These are phyloP conservation scores for Debaryomycetaceae sp. DNA, from an alignment of 1,139 yeast species.

Conservation along the genomic window DNA sequence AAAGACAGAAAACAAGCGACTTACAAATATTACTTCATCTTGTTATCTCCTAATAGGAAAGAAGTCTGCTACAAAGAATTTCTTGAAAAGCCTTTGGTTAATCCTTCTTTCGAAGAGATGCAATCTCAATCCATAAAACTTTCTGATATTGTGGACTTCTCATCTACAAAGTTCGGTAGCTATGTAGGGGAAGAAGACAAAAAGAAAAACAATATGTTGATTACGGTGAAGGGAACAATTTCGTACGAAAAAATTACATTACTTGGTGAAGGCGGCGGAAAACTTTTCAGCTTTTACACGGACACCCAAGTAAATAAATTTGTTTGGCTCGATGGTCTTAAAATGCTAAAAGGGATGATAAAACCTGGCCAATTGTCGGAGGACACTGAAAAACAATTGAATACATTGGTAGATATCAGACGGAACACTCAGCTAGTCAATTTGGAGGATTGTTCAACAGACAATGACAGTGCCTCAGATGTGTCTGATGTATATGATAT, in stretches of 20 bases:
- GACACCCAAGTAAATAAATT: constrained; percentile 70
- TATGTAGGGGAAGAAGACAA: constrained; percentile 39
- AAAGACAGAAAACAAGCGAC: constrained; percentile 23
- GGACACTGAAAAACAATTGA: constrained; percentile 59
- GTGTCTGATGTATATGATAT: constrained; percentile 42
- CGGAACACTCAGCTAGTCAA: constrained; percentile 63
- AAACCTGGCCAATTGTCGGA: constrained; percentile 43
- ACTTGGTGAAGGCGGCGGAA: constrained; percentile 38
- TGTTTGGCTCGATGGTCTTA: constrained; percentile 80
- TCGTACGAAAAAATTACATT: constrained; percentile 55
- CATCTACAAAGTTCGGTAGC: constrained; percentile 42
- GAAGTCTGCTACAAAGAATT: constrained; percentile 61
- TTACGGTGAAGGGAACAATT: constrained; percentile 52
- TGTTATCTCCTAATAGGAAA: constrained; percentile 70
- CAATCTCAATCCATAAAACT: constrained; percentile 31
- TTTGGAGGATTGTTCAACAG: constrained; percentile 29
- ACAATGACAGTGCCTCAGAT: constrained; percentile 23
- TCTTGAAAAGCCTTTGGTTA: constrained; percentile 39
- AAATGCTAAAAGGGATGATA: constrained; percentile 47
- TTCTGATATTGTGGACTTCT: constrained; percentile 39
- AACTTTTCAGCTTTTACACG: constrained; percentile 57
- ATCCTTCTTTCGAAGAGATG: constrained; percentile 60
- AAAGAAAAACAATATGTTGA: constrained; percentile 35
- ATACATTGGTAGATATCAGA: constrained; percentile 56
- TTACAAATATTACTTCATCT: constrained; percentile 50